These are phyloP conservation scores for Pholiota microspora DNA, from an alignment of 768 basidiomycete genomes.

Conservation along the genomic window DNA sequence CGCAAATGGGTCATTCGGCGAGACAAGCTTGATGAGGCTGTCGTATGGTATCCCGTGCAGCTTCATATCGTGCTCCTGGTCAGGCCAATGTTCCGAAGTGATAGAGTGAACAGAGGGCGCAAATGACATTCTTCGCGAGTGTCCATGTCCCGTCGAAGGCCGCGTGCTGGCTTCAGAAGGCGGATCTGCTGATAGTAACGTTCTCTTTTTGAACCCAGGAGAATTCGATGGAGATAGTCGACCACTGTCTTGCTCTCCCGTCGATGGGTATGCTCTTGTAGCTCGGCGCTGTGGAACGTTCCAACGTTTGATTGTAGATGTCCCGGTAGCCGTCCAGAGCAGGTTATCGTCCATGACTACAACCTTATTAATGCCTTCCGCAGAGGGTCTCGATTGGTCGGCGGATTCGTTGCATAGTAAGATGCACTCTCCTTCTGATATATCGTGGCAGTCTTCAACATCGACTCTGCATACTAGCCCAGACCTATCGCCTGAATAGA, in stretches of 20 bases:
- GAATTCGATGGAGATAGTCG: constrained; percentile 17
- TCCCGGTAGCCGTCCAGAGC: constrained; percentile 89
- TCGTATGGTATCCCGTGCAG: constrained; percentile 69
- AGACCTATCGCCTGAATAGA: constrained; percentile 93
- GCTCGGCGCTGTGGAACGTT: constrained; percentile 54
- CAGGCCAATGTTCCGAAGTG: constrained; percentile 29
- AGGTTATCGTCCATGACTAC: constrained; percentile 78
- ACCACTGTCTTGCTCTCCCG: constrained; percentile 25
- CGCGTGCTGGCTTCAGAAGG: constrained; percentile 25
- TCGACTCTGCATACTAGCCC: constrained; percentile 94
- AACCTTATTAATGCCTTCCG: constrained; percentile 74
- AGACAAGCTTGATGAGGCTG: constrained; percentile 65
- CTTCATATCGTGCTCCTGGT: constrained; percentile 30
- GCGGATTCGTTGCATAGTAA: constrained; percentile 72
- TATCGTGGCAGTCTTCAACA: constrained; percentile 74
- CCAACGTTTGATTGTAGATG: constrained; percentile 83
- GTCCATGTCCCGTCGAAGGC: constrained; percentile 28
- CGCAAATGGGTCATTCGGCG: constrained; percentile 62
- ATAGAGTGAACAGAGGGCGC: constrained; percentile 34
- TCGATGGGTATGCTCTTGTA: constrained; percentile 25
- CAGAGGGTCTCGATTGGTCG: constrained; percentile 33
- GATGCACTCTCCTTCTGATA: constrained; percentile 88
- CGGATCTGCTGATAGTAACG: constrained; percentile 4
- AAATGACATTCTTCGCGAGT: constrained; percentile 25
- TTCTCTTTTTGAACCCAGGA: constrained; percentile 17